phyloP scores from a whole-genome alignment of 2,329 filamentous ascomycete species.

The Trichoderma sp. region DNA sequence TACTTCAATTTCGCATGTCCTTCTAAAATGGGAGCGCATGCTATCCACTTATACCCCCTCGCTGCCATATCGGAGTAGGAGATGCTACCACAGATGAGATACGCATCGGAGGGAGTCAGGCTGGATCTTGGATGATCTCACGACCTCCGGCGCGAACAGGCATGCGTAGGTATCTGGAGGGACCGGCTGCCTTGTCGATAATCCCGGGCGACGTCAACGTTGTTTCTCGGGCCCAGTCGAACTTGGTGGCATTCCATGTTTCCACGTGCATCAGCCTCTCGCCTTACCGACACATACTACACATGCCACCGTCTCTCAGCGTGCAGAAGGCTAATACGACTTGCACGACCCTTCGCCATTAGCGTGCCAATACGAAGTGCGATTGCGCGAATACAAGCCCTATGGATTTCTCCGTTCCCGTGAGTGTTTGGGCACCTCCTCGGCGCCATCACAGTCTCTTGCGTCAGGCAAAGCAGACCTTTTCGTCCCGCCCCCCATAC shows the following conservation, averaged over 20 bases:
- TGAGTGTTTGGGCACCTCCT: not conserved
- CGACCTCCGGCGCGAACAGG: slow-evolving; percentile 18
- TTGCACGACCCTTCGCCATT: not conserved
- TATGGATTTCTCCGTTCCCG: not conserved
- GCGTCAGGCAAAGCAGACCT: not conserved
- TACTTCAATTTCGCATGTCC: too few relatives aligned
- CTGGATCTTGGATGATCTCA: slow-evolving; percentile 21
- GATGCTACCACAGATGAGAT: slow-evolving; percentile 20
- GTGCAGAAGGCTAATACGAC: not conserved
- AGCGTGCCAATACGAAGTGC: too few relatives aligned
- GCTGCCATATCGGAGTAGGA: slow-evolving; percentile 1
- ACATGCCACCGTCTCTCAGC: not conserved
- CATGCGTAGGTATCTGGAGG: slow-evolving; percentile 9
- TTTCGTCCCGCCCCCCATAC: not conserved
- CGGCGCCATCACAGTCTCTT: not conserved
- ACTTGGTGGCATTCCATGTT: slow-evolving; percentile 20
- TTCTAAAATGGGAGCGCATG: not conserved
- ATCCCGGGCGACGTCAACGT: slow-evolving; percentile 19
- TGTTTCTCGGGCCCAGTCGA: not conserved
- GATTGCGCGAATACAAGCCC: too few relatives aligned
- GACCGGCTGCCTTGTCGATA: slow-evolving; percentile 16
- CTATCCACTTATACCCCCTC: not conserved
- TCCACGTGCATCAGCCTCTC: slow-evolving; percentile 22
- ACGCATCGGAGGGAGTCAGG: slow-evolving; percentile 10
- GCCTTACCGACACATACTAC: not conserved